Evolutionary conservation across 2,329 filamentous ascomycete species (phyloP).

Genomic region (Atkinsonella hypoxylon): DNA sequence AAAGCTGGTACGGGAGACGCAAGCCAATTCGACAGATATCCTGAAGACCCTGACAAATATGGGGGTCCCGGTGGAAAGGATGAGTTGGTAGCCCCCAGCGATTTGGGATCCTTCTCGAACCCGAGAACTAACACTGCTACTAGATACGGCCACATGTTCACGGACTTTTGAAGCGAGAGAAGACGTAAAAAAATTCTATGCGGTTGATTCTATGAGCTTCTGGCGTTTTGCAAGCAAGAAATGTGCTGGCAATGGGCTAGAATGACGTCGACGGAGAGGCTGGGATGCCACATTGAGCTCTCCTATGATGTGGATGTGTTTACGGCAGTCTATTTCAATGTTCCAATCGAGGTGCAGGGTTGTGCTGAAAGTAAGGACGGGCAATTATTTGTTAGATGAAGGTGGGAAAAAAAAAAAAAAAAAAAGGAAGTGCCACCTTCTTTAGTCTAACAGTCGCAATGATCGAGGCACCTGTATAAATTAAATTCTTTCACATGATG

Average conservation of each 20-base stretch:
- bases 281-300: background rate
- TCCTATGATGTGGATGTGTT: background rate
- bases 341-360: background rate
- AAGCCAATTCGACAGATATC: slow-evolving; percentile 96
- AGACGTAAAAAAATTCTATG: background rate
- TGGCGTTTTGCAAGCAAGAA: background rate
- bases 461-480: slow-evolving; percentile 5
- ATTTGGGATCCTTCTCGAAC: slow-evolving; percentile 18
- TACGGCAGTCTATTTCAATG: background rate
- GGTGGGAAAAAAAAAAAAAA: background rate
- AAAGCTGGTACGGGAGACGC: slow-evolving; percentile 89
- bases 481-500: background rate
- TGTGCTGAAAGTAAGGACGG: background rate
- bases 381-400: background rate
- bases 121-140: slow-evolving; percentile 5
- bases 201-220: background rate
- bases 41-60: slow-evolving; percentile 91
- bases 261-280: background rate
- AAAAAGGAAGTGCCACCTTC: background rate
- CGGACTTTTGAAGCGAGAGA: slow-evolving; percentile 48
- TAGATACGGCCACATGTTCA: slow-evolving; percentile 64
- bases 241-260: background rate
- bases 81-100: slow-evolving; percentile 59
- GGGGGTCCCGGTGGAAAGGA: slow-evolving; percentile 61
- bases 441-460: slow-evolving; percentile 1